phyloP scores from a whole-genome alignment of 305 asterid genomes.

The Fraxinus floribunda region DNA sequence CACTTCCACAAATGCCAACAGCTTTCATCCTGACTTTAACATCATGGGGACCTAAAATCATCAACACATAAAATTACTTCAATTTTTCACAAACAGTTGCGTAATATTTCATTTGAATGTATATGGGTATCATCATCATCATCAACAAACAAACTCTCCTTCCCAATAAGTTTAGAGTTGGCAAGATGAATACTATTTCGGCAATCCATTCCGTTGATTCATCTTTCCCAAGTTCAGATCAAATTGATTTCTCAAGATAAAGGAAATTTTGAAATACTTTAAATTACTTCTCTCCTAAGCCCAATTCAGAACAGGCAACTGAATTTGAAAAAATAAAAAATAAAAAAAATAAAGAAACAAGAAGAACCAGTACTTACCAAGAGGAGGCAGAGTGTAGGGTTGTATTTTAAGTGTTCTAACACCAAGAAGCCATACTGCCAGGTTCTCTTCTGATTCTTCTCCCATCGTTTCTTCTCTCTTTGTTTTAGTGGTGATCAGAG shows the following conservation, averaged over 20 bases:
- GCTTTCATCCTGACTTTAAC: slow-evolving; percentile 76
- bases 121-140: not conserved
- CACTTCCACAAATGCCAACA: slow-evolving; percentile 84
- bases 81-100: not conserved
- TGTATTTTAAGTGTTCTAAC: slow-evolving; percentile 56
- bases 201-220: not conserved
- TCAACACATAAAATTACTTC: not conserved
- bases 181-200: not conserved
- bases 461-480: not conserved
- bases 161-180: not conserved
- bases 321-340: not conserved
- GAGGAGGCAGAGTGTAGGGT: slow-evolving; percentile 62
- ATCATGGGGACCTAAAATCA: slow-evolving; percentile 57
- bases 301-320: not conserved
- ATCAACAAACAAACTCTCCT: not conserved
- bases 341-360: not conserved
- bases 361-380: slow-evolving; percentile 31
- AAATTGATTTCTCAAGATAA: not conserved
- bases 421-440: slow-evolving; percentile 86
- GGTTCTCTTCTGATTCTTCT: slow-evolving; percentile 46
- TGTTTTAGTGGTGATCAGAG: not conserved
- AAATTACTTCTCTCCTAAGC: not conserved
- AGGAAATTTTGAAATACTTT: not conserved
- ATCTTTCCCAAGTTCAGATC: not conserved
- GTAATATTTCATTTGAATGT: not conserved